Evolutionary conservation across 2,329 filamentous ascomycete genomes (phyloP).

Genomic region (Exserohilum rostratum): DNA sequence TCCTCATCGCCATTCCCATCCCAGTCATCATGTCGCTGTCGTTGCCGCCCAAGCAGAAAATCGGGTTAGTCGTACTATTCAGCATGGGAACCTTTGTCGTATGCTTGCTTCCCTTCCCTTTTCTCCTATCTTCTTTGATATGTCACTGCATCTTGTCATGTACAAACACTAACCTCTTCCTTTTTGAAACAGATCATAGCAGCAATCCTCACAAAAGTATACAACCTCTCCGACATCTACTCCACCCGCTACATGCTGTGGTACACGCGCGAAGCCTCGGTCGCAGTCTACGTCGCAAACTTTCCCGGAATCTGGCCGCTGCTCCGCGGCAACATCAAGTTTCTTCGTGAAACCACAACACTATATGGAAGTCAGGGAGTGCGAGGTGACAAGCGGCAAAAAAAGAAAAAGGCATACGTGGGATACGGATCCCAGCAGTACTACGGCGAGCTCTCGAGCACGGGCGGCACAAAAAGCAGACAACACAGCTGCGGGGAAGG

Average conservation of each 20-base stretch:
- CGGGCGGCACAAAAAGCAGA: no score
- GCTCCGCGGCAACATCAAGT: slow-evolving; percentile 52
- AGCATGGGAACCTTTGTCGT: slow-evolving; percentile 60
- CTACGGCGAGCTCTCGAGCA: no score
- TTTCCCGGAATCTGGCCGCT: slow-evolving; percentile 61
- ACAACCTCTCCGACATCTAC: slow-evolving; percentile 54
- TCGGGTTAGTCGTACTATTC: slow-evolving; percentile 59
- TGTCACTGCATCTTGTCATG: no score
- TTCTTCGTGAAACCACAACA: slow-evolving; percentile 28
- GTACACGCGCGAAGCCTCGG: slow-evolving; percentile 61
- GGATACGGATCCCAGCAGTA: no score
- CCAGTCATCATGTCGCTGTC: slow-evolving; percentile 60
- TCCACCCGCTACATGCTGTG: slow-evolving; percentile 52
- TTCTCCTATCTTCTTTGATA: not conserved
- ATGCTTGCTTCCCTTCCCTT: slow-evolving; percentile 8
- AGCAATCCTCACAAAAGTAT: slow-evolving; percentile 57
- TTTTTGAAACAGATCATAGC: slow-evolving; percentile 42
- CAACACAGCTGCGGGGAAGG: no score
- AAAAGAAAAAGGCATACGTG: not conserved
- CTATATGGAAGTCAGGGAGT: no score
- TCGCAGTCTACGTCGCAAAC: slow-evolving; percentile 61
- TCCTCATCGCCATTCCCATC: slow-evolving; percentile 65
- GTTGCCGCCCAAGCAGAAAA: slow-evolving; percentile 59
- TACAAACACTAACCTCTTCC: slow-evolving; percentile 3
- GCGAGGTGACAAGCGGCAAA: not conserved